Base-by-base conservation (phyloP, 73 alveolate species). In the Paramecium pentaurelia region DNA sequence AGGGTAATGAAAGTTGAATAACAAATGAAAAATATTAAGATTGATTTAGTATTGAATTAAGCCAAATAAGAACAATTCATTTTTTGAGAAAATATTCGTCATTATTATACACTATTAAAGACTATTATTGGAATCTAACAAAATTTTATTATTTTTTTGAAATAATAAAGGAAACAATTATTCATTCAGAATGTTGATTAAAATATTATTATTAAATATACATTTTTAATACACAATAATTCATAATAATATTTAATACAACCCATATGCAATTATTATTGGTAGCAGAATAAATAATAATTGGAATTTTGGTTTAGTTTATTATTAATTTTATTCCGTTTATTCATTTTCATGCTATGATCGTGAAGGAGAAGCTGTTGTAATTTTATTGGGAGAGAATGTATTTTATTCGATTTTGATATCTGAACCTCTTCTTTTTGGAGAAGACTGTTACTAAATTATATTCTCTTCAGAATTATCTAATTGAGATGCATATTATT, bases 381-480 rank as follows among this genome's bases (percentile, higher is more conserved):
- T 22, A 22, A 54, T 25, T 54, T 54, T 54, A 25, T 54, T 54
- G 1, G 70, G 32, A 2, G 70, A 54, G 70, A 18, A 18, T 8
- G 36, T n/a, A 18, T 16, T 54, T 54, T n/a, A 54, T 54, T 54
- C 70, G 8, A 7, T 54, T 54, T 54, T 54, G 34, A 20, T 64
- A 64, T 64, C 84, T 64, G 84, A 64, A 28, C 84, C 47, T 64
- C 84, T 64, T 9, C 84, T 64, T 20, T 64, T 64, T 64, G 84
- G 84, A 11, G 84, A 28, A 14, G 84, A 32, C 27, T 28, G 28
- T 54, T 54, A 34, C 22, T 54, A 54, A 1, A 18, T 54, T 16
- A 54, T 1, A 18, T 54, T 54, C 11, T 54, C 70, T 4, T 54
- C 70, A 16, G 70, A 2, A 34, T 54, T 54, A 5, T 54, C 70